Conservation (phyloP, 208 protist genomes). For the Acanthamoeba healyi region DNA sequence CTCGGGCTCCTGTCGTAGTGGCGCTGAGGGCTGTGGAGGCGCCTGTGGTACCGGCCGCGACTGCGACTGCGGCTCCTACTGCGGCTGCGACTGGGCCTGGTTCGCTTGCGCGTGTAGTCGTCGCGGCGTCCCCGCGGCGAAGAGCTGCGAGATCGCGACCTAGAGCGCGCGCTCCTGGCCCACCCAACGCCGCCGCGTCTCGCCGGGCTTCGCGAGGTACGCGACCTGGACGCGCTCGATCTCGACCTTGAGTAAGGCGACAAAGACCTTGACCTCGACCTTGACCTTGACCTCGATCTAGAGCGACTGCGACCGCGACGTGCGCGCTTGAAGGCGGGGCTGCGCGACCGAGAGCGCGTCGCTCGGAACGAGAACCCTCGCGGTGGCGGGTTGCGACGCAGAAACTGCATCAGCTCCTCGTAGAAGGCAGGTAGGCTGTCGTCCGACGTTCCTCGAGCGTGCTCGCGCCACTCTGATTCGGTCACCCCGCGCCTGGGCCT, state of each 20-base stretch:
- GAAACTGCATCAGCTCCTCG: no score
- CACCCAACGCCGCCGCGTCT: background rate
- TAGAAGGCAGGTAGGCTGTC: no score
- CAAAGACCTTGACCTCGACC: background rate
- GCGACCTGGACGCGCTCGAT: no score
- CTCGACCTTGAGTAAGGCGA: background rate
- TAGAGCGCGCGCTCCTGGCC: background rate
- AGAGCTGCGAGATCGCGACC: background rate
- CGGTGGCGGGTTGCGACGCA: no score
- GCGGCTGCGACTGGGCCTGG: background rate
- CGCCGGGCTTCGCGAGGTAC: background rate
- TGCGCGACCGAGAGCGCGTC: no score
- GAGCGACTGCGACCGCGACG: background rate
- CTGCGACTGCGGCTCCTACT: background rate
- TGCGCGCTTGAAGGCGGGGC: no score
- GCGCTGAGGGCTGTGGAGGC: background rate
- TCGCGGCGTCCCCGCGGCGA: background rate
- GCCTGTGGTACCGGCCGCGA: background rate
- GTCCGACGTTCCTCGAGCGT: no score
- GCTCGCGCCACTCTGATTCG: no score
- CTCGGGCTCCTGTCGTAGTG: no score
- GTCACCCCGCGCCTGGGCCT: no score
- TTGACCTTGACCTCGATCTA: background rate
- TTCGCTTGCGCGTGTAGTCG: no score
- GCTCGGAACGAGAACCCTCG: no score